These are phyloP conservation scores for Heliamphora exappendiculata DNA, from an alignment of 148 eudicot genomes.

Conservation along the genomic window DNA sequence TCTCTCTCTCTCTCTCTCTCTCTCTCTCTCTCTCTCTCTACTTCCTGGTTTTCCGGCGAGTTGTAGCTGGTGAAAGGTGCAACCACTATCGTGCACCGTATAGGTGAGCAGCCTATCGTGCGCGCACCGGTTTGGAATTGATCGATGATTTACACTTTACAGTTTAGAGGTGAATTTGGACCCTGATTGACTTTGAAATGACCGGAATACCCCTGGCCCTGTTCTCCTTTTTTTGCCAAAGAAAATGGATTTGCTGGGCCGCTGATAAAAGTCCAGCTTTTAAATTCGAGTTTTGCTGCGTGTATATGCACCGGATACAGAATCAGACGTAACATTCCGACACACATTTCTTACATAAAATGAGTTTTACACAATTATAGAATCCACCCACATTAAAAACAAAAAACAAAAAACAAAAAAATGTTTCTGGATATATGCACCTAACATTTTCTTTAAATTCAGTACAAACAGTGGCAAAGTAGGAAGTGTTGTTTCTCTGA, in stretches of 20 bases:
- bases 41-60: not conserved
- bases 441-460: too few relatives aligned
- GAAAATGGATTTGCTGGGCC: not conserved
- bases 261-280: not conserved
- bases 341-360: too few relatives aligned
- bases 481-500: slow-evolving; percentile 6
- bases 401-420: too few relatives aligned
- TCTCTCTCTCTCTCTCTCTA: not conserved
- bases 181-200: not conserved
- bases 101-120: slow-evolving; percentile 7
- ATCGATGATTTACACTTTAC: not conserved
- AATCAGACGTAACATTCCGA: too few relatives aligned
- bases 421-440: too few relatives aligned
- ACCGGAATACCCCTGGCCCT: not conserved
- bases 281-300: too few relatives aligned
- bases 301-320: too few relatives aligned
- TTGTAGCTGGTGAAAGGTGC: not conserved
- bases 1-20: not conserved
- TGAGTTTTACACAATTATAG: too few relatives aligned
- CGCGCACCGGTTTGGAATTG: not conserved
- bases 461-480: not conserved
- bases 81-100: not conserved
- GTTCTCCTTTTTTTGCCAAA: not conserved
- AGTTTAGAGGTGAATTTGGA: not conserved
- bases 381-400: too few relatives aligned